These are phyloP conservation scores for Pyrenophora teres DNA, from an alignment of 2,329 filamentous ascomycete species.

Conservation along the genomic window DNA sequence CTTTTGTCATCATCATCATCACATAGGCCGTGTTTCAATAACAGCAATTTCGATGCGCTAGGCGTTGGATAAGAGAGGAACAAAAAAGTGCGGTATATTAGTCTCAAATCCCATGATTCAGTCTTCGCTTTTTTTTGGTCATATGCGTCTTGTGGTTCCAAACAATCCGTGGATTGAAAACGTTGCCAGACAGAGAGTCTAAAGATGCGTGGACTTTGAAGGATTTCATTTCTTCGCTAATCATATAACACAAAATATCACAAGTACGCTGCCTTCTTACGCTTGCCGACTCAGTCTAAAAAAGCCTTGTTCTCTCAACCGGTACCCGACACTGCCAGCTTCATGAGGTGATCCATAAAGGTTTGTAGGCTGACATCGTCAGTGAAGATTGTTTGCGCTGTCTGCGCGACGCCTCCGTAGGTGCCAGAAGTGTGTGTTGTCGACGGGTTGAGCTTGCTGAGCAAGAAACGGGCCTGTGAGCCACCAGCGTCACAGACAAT, in stretches of 20 bases:
- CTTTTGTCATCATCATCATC: no score
- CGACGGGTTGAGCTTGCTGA: conserved; percentile 96
- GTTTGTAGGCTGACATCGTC: conserved; percentile 98
- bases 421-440: conserved; percentile 94
- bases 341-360: conserved; percentile 99
- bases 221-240: conserved; percentile 13
- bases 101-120: no score
- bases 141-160: no score
- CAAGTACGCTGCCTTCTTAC: background rate
- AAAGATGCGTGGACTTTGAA: background rate
- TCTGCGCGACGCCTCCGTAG: conserved; percentile 87
- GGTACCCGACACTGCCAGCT: conserved; percentile 58
- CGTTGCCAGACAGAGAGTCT: no score
- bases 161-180: no score
- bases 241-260: conserved; percentile 5
- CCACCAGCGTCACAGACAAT: conserved; percentile 99
- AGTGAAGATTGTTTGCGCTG: conserved; percentile 97
- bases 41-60: no score
- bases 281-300: background rate
- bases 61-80: no score
- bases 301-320: conserved; percentile 19
- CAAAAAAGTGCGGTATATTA: no score
- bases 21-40: no score
- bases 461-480: conserved; percentile 93
- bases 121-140: no score